Conservation (phyloP, 164 flowering plant species). For the Annona cherimola region DNA sequence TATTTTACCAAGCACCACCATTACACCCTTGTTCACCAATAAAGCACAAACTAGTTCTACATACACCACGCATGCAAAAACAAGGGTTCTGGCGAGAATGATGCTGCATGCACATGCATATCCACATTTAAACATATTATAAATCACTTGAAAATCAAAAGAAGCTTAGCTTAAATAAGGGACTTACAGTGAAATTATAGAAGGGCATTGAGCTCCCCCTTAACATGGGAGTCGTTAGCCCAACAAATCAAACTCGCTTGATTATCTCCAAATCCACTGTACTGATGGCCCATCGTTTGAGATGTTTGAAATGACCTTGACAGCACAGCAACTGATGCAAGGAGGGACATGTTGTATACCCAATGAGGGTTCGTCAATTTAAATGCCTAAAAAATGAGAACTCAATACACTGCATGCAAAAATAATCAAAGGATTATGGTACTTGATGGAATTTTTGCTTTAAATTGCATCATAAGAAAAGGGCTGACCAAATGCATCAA, state of each 20-base stretch:
- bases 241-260: neutral
- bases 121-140: neutral
- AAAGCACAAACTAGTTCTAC: neutral
- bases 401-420: slow-evolving; percentile 1
- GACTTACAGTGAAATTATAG: slow-evolving; percentile 17
- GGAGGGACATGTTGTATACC: slow-evolving; percentile 14
- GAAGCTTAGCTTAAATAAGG: slow-evolving; percentile 1
- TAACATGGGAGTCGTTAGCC: neutral
- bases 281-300: slow-evolving; percentile 7
- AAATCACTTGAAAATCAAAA: neutral
- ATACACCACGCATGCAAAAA: neutral
- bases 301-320: neutral
- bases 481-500: slow-evolving; percentile 8
- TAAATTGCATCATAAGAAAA: neutral
- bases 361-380: slow-evolving; percentile 12
- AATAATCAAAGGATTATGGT: slow-evolving; percentile 4
- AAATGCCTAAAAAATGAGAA: slow-evolving; percentile 12
- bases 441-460: neutral
- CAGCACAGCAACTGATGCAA: slow-evolving; percentile 4
- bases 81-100: too few relatives aligned
- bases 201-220: slow-evolving; percentile 1
- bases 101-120: neutral
- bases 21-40: neutral
- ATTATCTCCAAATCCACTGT: slow-evolving; percentile 1
- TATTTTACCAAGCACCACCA: neutral